Conservation (phyloP, 2,329 filamentous ascomycete genomes). For the Aciculosporium take region DNA sequence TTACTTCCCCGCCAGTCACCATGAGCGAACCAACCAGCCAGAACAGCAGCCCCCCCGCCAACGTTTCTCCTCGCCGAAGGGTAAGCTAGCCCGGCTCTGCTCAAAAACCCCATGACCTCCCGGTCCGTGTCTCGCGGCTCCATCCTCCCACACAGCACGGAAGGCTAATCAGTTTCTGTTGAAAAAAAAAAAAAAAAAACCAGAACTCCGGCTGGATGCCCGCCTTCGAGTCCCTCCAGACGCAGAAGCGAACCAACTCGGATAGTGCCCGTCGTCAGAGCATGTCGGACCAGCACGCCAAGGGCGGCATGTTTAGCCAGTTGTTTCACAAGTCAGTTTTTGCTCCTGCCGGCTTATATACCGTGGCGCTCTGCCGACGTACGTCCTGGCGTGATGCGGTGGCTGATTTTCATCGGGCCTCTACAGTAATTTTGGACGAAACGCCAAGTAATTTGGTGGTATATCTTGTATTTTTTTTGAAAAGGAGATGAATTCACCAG, state of each 20-base stretch:
- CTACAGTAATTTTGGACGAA: constrained; percentile 20
- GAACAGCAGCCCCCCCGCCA: constrained; percentile 8
- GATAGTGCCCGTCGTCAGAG: constrained; percentile 37
- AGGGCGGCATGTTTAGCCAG: constrained; percentile 35
- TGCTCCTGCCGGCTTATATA: neutral
- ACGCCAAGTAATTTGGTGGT: constrained; percentile 11
- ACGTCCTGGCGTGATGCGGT: no score
- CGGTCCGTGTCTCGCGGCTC: no score
- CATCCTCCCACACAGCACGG: neutral
- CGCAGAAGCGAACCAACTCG: constrained; percentile 34
- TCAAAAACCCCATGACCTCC: no score
- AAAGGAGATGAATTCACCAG: no score
- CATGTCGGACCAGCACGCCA: constrained; percentile 37
- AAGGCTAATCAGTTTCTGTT: no score
- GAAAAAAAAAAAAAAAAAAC: no score
- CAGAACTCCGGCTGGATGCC: constrained; percentile 34
- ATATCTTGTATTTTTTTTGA: no score
- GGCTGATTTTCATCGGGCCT: neutral
- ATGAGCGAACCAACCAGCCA: constrained; percentile 19
- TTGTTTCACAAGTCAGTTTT: constrained; percentile 42
- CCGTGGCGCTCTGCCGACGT: no score
- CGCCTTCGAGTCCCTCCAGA: constrained; percentile 35
- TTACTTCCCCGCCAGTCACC: no score
- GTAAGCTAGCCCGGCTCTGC: constrained; percentile 13
- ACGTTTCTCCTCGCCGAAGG: constrained; percentile 15